Evolutionary conservation across 1,284 basidiomycete species (phyloP).

Genomic region (Hemileia vastatrix): DNA sequence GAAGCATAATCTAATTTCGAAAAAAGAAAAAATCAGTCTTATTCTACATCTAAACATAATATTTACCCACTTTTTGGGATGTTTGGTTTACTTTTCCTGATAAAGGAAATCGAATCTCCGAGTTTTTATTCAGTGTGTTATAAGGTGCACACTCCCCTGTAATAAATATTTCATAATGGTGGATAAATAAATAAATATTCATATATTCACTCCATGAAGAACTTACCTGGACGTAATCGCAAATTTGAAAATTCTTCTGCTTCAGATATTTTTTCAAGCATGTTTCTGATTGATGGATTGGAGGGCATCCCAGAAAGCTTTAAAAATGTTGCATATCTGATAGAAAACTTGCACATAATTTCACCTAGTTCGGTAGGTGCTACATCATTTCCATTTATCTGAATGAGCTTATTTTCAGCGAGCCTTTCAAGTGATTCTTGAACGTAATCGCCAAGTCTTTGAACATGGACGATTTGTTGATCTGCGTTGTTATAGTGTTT

Average conservation of each 20-base stretch:
- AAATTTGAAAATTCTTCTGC: conserved; percentile 20
- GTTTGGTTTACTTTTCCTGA: conserved; percentile 16
- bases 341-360: conserved; percentile 19
- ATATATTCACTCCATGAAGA: too few species aligned
- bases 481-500: conserved; percentile 11
- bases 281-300: conserved; percentile 8
- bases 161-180: too few species aligned
- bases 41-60: not conserved
- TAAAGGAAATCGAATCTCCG: conserved; percentile 11
- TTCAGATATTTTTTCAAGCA: conserved; percentile 9
- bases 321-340: conserved; percentile 19
- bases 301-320: conserved; percentile 6
- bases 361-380: conserved; percentile 20
- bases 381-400: conserved; percentile 6
- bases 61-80: conserved; percentile 9
- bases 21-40: not conserved
- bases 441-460: conserved; percentile 3
- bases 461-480: conserved; percentile 3
- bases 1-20: conserved; percentile 19
- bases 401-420: conserved; percentile 12
- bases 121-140: conserved; percentile 11
- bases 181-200: too few species aligned
- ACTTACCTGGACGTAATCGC: conserved; percentile 11
- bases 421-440: conserved; percentile 8
- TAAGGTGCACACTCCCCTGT: conserved; percentile 16